A percentile compares a stretch with the other conserved stretches of the same genome.
These are phyloP conservation scores for Talaromyces borbonicus DNA, from an alignment of 495 filamentous ascomycete species.

Conservation along the genomic window DNA sequence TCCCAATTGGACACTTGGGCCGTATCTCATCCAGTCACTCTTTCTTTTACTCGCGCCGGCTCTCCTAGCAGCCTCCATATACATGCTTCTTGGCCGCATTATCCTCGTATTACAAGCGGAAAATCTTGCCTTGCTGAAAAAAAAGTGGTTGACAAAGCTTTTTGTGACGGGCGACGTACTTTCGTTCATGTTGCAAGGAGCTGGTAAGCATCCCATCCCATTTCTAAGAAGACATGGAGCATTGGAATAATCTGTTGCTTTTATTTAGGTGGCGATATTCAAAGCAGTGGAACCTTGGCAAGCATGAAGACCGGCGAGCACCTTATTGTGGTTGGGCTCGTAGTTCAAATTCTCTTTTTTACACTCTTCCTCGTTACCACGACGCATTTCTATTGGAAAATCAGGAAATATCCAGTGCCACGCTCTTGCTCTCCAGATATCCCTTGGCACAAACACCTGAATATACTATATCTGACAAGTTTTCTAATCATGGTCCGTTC, in stretches of 20 bases:
- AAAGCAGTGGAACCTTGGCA: background rate
- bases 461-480: constrained; percentile 42
- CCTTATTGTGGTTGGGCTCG: constrained; percentile 37
- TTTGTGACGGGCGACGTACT: constrained; percentile 31
- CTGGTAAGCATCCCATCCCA: constrained; percentile 13
- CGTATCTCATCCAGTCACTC: constrained; percentile 28
- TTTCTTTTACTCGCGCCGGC: constrained; percentile 18
- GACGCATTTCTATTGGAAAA: constrained; percentile 28
- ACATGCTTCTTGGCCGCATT: constrained; percentile 47
- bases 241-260: constrained; percentile 2
- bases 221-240: background rate
- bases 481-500: constrained; percentile 51
- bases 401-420: constrained; percentile 13
- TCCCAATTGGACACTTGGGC: constrained; percentile 18
- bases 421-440: constrained; percentile 9
- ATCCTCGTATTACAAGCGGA: constrained; percentile 39
- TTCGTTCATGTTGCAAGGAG: constrained; percentile 22
- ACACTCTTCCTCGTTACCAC: constrained; percentile 30
- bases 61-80: constrained; percentile 46
- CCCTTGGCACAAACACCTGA: constrained; percentile 43
- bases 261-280: constrained; percentile 5
- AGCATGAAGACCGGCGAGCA: constrained; percentile 22
- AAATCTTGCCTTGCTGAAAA: constrained; percentile 12
- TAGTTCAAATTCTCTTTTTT: constrained; percentile 34
- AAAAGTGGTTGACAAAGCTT: constrained; percentile 25